Evolutionary conservation across 2,329 filamentous ascomycete genomes (phyloP), one percentile per base, ranked within the genome.

Genomic region (Pseudocercospora ulei): DNA sequence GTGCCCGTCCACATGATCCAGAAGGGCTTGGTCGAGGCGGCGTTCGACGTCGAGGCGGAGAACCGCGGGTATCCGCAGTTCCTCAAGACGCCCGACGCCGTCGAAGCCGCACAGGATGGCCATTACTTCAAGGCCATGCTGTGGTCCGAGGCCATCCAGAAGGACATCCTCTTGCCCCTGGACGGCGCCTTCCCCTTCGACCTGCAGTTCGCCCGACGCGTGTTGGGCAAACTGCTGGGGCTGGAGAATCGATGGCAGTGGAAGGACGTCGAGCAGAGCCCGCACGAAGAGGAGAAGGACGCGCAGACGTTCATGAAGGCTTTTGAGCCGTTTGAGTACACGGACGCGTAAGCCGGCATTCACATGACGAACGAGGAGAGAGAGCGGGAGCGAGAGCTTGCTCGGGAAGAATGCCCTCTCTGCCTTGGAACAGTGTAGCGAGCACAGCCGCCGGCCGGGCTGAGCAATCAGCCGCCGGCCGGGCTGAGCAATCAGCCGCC

Each of bases 31-130:
- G 82, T 93, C 0, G 85, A 94, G 59, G 84, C 82, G 0, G 88
- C 80, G 0, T 95, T 98, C 65, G 79, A 80, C 37, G 82, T 92
- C 1, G 78, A 94, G 56, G 86, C 85, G 0, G 82, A 93, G 58
- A 92, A 93, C 31, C 58, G 72, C 13, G 60, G 68, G 23, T 78
- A 76, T 55, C 72, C 73, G 0, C 60, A 62, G 2, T 75, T 79
- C 50, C 62, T 64, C 38, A 54, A 50, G 20, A 34, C 22, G 0
- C 38, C 35, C n/a, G 33, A 40, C 8, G 51, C 47, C 4, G 52
- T 54, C 14, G 42, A 45, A 24, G 42, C 48, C 18, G 50, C 47
- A 2, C 50, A 54, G 27, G 48, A 53, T 11, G 56, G 54, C 1
- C 52, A 60, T 31, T 61, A 52, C 41, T 58, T 62, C 46, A 56